Evolutionary conservation across 129 eudicot genomes (phyloP).

Genomic region (Lactuca sativa): DNA sequence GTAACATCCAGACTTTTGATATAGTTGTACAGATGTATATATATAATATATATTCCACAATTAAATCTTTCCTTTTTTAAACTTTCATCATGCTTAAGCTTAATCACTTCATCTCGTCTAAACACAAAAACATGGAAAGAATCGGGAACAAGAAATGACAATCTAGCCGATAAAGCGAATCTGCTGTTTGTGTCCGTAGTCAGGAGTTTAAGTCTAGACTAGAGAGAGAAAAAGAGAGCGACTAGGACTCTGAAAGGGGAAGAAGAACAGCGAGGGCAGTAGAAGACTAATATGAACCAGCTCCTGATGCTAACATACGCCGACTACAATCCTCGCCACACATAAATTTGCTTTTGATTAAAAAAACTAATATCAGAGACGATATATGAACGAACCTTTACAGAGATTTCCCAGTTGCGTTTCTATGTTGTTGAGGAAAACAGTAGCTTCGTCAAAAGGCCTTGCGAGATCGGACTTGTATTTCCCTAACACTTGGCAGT

Average conservation of each 20-base stretch:
- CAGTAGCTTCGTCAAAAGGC: constrained; percentile 93
- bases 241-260: not conserved
- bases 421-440: constrained; percentile 71
- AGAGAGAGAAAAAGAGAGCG: not conserved
- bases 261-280: not conserved
- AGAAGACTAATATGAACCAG: constrained; percentile 20
- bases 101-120: not conserved
- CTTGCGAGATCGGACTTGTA: constrained; percentile 91
- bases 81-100: constrained; percentile 5
- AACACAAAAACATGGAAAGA: not conserved
- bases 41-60: not conserved
- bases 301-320: constrained; percentile 26
- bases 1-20: constrained; percentile 3
- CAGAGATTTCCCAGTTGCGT: constrained; percentile 76
- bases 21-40: not conserved
- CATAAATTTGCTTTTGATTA: not conserved
- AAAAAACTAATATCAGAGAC: not conserved
- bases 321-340: not conserved
- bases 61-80: not conserved
- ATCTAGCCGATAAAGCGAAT: no score
- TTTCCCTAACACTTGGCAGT: constrained; percentile 66
- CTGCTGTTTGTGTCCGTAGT: no score
- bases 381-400: constrained; percentile 47
- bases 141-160: not conserved
- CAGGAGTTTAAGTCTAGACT: not conserved